Percentiles rank a stretch among this genome's conserved stretches.
phyloP scores from a whole-genome alignment of 1,284 basidiomycete species.

The Malassezia pachydermatis region DNA sequence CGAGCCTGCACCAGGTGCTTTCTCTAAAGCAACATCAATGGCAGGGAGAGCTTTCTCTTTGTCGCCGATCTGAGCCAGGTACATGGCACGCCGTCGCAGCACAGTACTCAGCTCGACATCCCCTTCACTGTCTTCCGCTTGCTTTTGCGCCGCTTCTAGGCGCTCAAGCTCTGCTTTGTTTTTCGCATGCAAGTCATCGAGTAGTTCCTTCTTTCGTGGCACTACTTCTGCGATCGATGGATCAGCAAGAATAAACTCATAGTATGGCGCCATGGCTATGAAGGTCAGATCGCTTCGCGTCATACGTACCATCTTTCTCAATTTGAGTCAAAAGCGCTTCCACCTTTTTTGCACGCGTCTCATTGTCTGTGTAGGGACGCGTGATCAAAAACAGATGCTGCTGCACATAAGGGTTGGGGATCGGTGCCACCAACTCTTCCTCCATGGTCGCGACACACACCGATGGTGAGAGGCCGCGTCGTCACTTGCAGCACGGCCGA shows the following conservation, averaged over 20 bases:
- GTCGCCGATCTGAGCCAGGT: constrained; percentile 80
- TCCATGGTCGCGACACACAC: constrained; percentile 28
- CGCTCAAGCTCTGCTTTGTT: constrained; percentile 68
- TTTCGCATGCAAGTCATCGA: constrained; percentile 62
- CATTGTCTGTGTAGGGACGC: constrained; percentile 54
- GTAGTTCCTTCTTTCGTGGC: constrained; percentile 55
- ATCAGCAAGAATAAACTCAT: constrained; percentile 32
- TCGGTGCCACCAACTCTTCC: constrained; percentile 39
- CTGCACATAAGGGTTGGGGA: constrained; percentile 44
- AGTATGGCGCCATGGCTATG: constrained; percentile 47
- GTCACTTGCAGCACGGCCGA: constrained; percentile 4
- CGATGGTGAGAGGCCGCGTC: constrained; percentile 10
- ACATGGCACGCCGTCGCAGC: constrained; percentile 71
- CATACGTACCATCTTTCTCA: constrained; percentile 62
- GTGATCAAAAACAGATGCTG: constrained; percentile 41
- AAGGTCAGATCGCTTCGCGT: constrained; percentile 14
- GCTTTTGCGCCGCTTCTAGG: constrained; percentile 67
- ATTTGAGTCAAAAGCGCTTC: constrained; percentile 64
- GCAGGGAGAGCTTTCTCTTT: constrained; percentile 63
- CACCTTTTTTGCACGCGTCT: constrained; percentile 33
- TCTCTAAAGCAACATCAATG: constrained; percentile 73
- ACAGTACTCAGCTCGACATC: constrained; percentile 87
- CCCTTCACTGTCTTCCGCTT: constrained; percentile 81
- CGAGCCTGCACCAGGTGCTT: constrained; percentile 83
- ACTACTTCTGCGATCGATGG: constrained; percentile 43